These are phyloP conservation scores for Phytophthora sp. DNA, from an alignment of 352 stramenopile genomes.

Conservation along the genomic window DNA sequence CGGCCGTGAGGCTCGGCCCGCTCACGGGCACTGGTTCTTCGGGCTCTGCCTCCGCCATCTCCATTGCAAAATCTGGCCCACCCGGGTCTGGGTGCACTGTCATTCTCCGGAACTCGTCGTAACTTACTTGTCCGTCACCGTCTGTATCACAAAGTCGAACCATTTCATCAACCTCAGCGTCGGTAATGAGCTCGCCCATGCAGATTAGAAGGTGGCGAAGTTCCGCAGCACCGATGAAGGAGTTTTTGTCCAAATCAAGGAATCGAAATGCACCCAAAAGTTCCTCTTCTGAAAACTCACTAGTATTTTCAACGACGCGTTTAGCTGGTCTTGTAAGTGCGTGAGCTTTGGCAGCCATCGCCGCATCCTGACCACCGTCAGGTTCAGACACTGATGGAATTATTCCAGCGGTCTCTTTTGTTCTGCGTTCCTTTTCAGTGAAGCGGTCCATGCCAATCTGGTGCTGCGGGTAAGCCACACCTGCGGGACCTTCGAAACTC, in stretches of 20 bases:
- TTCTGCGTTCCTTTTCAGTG: slow-evolving; percentile 72
- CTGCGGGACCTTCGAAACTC: slow-evolving; percentile 81
- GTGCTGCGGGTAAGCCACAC: slow-evolving; percentile 92
- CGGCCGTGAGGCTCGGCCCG: slow-evolving; percentile 30
- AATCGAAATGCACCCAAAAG: slow-evolving; percentile 92
- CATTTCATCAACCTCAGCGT: slow-evolving; percentile 95
- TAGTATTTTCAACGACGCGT: slow-evolving; percentile 41
- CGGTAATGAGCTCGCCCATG: slow-evolving; percentile 96
- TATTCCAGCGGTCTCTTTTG: slow-evolving; percentile 58
- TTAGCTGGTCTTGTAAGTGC: slow-evolving; percentile 26
- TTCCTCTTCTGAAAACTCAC: slow-evolving; percentile 93
- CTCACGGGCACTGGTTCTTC: slow-evolving; percentile 9
- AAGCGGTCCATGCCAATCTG: slow-evolving; percentile 82
- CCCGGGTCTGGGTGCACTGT: slow-evolving; percentile 91
- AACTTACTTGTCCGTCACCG: slow-evolving; percentile 93
- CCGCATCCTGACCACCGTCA: slow-evolving; percentile 26
- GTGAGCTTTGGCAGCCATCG: slow-evolving; percentile 26
- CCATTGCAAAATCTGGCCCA: slow-evolving; percentile 73
- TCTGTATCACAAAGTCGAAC: slow-evolving; percentile 93
- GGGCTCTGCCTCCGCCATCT: slow-evolving; percentile 33
- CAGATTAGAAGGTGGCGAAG: slow-evolving; percentile 94
- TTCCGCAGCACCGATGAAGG: slow-evolving; percentile 92
- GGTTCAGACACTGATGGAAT: slow-evolving; percentile 8
- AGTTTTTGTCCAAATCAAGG: slow-evolving; percentile 95
- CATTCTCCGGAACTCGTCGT: slow-evolving; percentile 91